Evolutionary conservation across 768 basidiomycete species (phyloP).

Genomic region (Leccinum variicolor): DNA sequence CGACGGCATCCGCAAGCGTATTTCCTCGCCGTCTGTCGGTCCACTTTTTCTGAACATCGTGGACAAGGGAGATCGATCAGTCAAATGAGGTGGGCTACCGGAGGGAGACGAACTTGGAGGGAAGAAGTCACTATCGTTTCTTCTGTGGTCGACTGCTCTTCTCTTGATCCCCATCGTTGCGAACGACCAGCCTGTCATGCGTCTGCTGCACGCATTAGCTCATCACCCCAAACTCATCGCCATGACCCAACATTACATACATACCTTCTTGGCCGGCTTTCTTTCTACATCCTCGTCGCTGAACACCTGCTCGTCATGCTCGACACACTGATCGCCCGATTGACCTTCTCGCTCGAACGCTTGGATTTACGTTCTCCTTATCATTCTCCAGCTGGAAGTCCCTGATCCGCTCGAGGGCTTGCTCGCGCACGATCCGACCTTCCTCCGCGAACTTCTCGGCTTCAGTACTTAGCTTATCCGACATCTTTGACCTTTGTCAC

Average conservation of each 20-base stretch:
- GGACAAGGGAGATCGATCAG: constrained; percentile 1
- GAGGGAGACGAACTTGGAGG: not conserved
- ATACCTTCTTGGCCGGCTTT: constrained; percentile 68
- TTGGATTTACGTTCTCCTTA: constrained; percentile 65
- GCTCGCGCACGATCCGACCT: constrained; percentile 70
- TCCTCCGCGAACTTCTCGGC: constrained; percentile 80
- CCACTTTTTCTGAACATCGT: constrained; percentile 72
- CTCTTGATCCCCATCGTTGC: constrained; percentile 77
- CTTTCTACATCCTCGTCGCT: constrained; percentile 62
- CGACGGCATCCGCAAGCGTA: constrained; percentile 26
- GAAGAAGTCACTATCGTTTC: constrained; percentile 66
- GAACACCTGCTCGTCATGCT: constrained; percentile 61
- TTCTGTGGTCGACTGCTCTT: constrained; percentile 58
- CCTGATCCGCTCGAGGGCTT: constrained; percentile 69
- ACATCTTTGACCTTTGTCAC: constrained; percentile 51
- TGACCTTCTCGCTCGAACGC: constrained; percentile 51
- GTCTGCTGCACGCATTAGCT: constrained; percentile 10
- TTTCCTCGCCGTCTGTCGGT: constrained; percentile 75
- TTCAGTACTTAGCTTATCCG: constrained; percentile 64
- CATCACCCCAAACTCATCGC: not conserved
- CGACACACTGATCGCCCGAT: constrained; percentile 45
- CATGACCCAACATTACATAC: constrained; percentile 6
- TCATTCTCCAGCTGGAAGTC: constrained; percentile 67
- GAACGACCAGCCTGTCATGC: constrained; percentile 42
- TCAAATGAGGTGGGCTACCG: not conserved